Base-by-base conservation (phyloP, 495 filamentous ascomycete species). In the Extremus antarcticus region DNA sequence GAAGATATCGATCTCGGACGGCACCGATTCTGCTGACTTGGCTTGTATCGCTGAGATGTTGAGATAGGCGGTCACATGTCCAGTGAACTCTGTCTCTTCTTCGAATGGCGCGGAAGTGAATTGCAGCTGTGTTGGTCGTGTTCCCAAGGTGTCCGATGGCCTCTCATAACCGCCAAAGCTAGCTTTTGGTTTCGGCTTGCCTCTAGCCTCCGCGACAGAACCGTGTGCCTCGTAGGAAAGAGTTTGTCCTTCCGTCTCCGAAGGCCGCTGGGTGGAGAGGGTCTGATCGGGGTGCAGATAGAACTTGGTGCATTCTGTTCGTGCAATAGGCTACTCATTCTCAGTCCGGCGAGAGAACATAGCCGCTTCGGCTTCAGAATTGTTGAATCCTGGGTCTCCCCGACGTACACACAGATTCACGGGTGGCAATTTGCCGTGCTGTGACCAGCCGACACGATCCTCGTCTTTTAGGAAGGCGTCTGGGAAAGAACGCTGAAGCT, bases 381-480 rank as follows among this genome's bases (percentile, higher is more conserved):
- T 66, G 64, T 85, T 81, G 70, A 74, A 77, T 1, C 81, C 82
- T 0, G 80, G 72, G 45, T 84, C 70, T 0, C 81, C 81, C 59
- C 79, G 78, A 22, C 81, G 74, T 0, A 86, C 68, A 0, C 76
- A 67, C 29, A 86, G 39, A 32, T 72, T 73, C 23, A 84, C 79
- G 10, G 77, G 72, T 0, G 81, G 67, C 1, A 79, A 68, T 54
- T 78, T 76, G 10, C 79, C 78, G 1, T 63, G 50, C 35, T 39
- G 35, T 13, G 68, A 69, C 83, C 82, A 86, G 1, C 82, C 82
- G 0, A 60, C 67, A 0, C 64, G 69, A 58, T 85, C 83, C 0
- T 83, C 69, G 3, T 73, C 78, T 59, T 82, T 83, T 21, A 86
- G 73, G 60, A 85, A 86, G 0, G 82, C 83, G 55, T 81, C 76